Conservation (phyloP, 148 eudicot species). For the Rhododendron mucronatum region DNA sequence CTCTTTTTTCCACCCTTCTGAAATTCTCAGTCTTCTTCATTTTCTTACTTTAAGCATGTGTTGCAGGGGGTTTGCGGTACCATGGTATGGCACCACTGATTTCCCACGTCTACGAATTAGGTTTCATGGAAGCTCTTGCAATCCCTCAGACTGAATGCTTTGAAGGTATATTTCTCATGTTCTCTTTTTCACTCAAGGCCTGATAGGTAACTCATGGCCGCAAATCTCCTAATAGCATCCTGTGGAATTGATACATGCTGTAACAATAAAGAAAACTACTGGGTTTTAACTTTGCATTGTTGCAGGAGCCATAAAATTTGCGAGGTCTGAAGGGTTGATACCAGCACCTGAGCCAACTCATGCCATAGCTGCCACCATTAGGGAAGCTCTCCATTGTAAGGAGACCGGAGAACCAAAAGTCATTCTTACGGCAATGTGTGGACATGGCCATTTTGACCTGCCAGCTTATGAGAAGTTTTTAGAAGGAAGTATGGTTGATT, state of each 20-base stretch:
- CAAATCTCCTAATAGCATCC: background rate
- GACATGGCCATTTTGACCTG: slow-evolving; percentile 94
- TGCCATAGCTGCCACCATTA: slow-evolving; percentile 86
- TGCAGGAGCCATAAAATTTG: slow-evolving; percentile 88
- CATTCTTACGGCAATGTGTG: slow-evolving; percentile 95
- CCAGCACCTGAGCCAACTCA: slow-evolving; percentile 97
- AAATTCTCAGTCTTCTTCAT: background rate
- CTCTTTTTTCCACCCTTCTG: background rate
- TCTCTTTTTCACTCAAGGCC: background rate
- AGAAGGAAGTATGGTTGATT: slow-evolving; percentile 70
- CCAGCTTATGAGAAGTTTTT: slow-evolving; percentile 76
- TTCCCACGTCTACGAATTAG: slow-evolving; percentile 87
- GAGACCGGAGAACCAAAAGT: slow-evolving; percentile 89
- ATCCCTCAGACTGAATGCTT: slow-evolving; percentile 94
- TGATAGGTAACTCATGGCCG: background rate
- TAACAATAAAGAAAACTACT: background rate
- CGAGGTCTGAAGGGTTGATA: slow-evolving; percentile 86
- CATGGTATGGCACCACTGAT: slow-evolving; percentile 97
- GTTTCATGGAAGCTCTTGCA: slow-evolving; percentile 79
- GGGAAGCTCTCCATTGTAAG: slow-evolving; percentile 91
- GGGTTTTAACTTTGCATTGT: background rate
- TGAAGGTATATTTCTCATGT: slow-evolving; percentile 41
- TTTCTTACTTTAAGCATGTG: slow-evolving; percentile 1
- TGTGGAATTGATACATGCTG: background rate
- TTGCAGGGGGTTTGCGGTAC: slow-evolving; percentile 82